These are phyloP conservation scores for Phytopythium chamaehyphon DNA, from an alignment of 352 stramenopile species.

Conservation along the genomic window DNA sequence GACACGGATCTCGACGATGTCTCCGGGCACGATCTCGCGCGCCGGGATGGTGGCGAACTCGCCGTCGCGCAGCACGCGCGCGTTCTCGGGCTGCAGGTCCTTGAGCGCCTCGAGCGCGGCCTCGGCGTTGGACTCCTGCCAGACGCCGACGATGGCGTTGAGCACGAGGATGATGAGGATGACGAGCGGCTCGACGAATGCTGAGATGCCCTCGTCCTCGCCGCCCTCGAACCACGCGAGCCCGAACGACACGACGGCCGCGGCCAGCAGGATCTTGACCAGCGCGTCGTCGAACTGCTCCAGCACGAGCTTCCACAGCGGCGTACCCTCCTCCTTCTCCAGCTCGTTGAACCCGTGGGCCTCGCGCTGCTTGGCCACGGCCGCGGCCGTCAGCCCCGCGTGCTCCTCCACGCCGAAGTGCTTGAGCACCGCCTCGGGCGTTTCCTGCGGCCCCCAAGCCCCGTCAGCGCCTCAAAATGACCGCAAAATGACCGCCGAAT, in stretches of 20 bases:
- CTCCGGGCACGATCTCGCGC: conserved; percentile 93
- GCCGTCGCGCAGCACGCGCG: conserved; percentile 84
- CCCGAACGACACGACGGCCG: conserved; percentile 92
- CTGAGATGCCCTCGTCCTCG: conserved; percentile 77
- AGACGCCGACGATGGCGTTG: conserved; percentile 96
- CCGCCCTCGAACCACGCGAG: conserved; percentile 92
- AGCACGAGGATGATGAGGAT: conserved; percentile 97
- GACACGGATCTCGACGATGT: conserved; percentile 95
- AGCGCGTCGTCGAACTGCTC: conserved; percentile 99
- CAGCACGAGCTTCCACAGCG: conserved; percentile 93
- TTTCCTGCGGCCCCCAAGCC: conserved; percentile 27
- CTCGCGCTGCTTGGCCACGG: conserved; percentile 54
- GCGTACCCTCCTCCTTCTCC: conserved; percentile 86
- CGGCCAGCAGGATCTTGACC: conserved; percentile 97
- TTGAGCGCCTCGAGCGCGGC: conserved; percentile 94
- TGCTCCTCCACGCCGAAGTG: conserved; percentile 72
- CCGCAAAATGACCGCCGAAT: neutral
- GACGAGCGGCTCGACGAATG: conserved; percentile 96
- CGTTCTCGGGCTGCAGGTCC: conserved; percentile 92
- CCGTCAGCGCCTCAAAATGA: no score
- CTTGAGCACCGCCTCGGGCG: conserved; percentile 65
- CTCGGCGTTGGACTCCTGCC: conserved; percentile 94
- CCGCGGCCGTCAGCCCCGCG: conserved; percentile 39
- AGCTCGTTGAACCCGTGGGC: conserved; percentile 85
- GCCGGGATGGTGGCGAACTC: conserved; percentile 84